Conservation (phyloP, 2,329 filamentous ascomycete genomes). For the Colletotrichum liaoningense region DNA sequence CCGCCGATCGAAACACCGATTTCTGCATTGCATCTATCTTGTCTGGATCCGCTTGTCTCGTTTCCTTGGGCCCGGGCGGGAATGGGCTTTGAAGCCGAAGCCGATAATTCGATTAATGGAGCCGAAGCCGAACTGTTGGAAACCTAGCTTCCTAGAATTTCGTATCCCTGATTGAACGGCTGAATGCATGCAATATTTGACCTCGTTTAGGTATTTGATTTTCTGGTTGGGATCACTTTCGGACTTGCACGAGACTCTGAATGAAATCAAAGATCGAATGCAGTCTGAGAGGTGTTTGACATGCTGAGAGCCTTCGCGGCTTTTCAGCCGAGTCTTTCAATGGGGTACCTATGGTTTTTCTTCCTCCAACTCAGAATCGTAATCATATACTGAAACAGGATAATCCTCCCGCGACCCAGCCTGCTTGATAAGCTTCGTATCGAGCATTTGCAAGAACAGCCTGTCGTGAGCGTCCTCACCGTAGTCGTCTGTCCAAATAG, state of each 20-base stretch:
- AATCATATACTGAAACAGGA: background rate
- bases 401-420: background rate
- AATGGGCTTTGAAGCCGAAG: background rate
- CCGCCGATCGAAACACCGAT: background rate
- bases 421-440: background rate
- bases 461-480: background rate
- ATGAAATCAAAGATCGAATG: background rate
- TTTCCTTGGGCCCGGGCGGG: background rate
- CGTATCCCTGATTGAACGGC: background rate
- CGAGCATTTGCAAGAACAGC: background rate
- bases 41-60: background rate
- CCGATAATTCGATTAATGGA: background rate
- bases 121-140: background rate
- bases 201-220: background rate
- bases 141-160: background rate
- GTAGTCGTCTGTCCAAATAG: constrained; percentile 4
- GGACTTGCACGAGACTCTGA: background rate
- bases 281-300: too few species aligned
- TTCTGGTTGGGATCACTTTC: background rate
- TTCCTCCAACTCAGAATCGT: background rate
- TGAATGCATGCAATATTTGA: background rate
- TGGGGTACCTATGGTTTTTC: too few species aligned
- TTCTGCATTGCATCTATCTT: background rate
- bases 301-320: too few species aligned
- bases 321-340: too few species aligned